These are phyloP conservation scores for Aspergillus glaucus DNA, from an alignment of 2,329 filamentous ascomycete genomes.

Conservation along the genomic window DNA sequence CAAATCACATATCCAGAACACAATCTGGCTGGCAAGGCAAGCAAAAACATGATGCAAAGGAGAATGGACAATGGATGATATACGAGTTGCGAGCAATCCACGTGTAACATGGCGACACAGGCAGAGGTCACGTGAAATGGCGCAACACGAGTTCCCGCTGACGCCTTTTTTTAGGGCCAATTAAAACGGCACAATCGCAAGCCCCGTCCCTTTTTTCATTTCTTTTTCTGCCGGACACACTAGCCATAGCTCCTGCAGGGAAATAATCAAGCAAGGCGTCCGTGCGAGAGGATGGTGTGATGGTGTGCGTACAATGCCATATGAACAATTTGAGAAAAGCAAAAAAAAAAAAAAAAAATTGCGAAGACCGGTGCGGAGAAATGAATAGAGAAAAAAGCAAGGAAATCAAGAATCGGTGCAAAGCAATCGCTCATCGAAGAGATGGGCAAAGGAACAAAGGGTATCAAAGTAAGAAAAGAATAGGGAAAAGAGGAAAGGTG, in stretches of 20 bases:
- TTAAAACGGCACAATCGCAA: slow-evolving; percentile 1
- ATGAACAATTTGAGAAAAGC: neutral
- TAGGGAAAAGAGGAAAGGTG: neutral
- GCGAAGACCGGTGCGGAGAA: neutral
- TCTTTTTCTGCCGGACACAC: slow-evolving; percentile 1
- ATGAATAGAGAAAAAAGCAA: neutral
- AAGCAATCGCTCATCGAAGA: too few relatives aligned
- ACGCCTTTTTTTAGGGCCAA: slow-evolving; percentile 11
- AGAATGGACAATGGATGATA: neutral
- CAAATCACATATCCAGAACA: neutral
- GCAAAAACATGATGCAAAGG: neutral
- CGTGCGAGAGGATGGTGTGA: slow-evolving; percentile 6
- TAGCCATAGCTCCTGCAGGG: slow-evolving; percentile 2
- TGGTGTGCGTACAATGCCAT: slow-evolving; percentile 9
- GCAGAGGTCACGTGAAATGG: slow-evolving; percentile 29
- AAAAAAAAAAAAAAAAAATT: slow-evolving; percentile 1
- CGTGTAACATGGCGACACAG: neutral
- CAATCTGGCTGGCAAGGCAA: neutral
- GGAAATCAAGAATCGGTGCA: neutral
- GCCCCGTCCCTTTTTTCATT: neutral
- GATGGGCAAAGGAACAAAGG: too few relatives aligned
- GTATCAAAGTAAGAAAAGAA: neutral
- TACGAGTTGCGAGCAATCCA: neutral
- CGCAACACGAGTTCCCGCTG: slow-evolving; percentile 23
- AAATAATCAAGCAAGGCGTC: neutral